Conservation (phyloP, 1,284 basidiomycete species). For the Baeospora myosura region DNA sequence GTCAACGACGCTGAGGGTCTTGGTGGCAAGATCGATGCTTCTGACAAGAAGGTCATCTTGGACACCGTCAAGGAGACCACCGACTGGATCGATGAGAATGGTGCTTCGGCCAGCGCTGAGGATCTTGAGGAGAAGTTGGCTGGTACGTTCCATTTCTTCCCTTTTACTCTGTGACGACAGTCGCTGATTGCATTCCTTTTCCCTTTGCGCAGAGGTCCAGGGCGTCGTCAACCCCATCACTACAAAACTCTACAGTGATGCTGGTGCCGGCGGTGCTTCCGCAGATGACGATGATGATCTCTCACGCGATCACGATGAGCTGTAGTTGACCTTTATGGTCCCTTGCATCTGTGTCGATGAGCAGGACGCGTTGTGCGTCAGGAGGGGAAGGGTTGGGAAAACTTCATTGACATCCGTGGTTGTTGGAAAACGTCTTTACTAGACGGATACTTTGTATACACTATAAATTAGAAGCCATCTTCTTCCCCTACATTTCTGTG, state of each 20-base stretch:
- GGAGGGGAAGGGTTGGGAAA: not conserved
- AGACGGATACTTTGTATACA: conserved; percentile 1
- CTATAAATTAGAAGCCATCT: not conserved
- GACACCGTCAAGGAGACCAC: conserved; percentile 82
- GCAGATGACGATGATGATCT: conserved; percentile 53
- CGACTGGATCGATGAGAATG: conserved; percentile 87
- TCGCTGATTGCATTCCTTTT: conserved; percentile 8
- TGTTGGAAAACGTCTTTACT: not conserved
- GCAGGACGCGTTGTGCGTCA: not conserved
- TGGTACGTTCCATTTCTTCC: conserved; percentile 24
- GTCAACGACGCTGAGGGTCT: conserved; percentile 83
- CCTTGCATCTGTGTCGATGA: not conserved
- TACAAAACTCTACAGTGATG: conserved; percentile 72
- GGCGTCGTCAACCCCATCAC: conserved; percentile 69
- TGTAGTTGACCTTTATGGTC: conserved; percentile 49
- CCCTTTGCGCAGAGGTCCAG: conserved; percentile 54
- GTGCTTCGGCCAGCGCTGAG: conserved; percentile 71
- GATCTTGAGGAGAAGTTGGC: conserved; percentile 88
- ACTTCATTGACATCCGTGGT: not conserved
- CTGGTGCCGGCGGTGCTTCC: conserved; percentile 28
- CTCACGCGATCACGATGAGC: conserved; percentile 59
- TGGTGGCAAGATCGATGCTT: conserved; percentile 80
- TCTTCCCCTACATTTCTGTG: too few relatives aligned
- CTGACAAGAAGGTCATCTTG: conserved; percentile 86
- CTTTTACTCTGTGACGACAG: not conserved